These are phyloP conservation scores for Galium porrigens DNA, from an alignment of 305 asterid genomes.

Conservation along the genomic window DNA sequence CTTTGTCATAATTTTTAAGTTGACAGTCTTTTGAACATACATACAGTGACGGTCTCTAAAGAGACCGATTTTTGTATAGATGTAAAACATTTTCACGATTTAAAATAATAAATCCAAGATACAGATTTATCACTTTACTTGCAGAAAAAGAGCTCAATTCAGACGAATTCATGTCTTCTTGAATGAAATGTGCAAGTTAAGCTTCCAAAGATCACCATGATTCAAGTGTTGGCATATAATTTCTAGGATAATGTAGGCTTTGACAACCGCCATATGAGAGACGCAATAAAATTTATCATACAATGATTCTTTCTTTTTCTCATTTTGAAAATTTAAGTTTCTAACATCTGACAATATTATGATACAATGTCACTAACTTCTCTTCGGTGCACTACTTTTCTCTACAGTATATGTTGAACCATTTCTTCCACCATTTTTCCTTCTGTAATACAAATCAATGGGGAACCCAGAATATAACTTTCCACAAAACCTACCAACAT, in stretches of 20 bases:
- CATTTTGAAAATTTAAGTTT: background rate
- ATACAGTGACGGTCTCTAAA: too few species aligned
- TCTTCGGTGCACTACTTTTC: background rate
- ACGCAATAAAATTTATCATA: background rate
- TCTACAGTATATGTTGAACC: background rate
- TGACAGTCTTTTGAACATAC: too few species aligned
- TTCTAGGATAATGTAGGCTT: background rate
- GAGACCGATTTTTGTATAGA: too few species aligned
- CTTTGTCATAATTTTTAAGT: too few species aligned
- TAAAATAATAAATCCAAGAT: too few species aligned
- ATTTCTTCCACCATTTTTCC: background rate
- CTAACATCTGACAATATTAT: background rate
- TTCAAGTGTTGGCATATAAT: background rate
- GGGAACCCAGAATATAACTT: background rate
- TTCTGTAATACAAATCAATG: background rate
- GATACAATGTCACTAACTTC: background rate
- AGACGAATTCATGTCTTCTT: background rate
- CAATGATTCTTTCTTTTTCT: background rate
- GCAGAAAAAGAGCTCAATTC: background rate
- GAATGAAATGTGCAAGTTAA: background rate
- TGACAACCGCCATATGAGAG: too few species aligned
- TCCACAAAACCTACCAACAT: constrained; percentile 10
- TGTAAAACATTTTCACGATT: too few species aligned
- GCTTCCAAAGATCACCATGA: background rate
- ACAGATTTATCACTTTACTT: too few species aligned